A percentile compares a stretch with the other conserved stretches of the same genome.
These are phyloP conservation scores for Cytospora piceicola DNA, from an alignment of 2,329 filamentous ascomycete genomes.

Conservation along the genomic window DNA sequence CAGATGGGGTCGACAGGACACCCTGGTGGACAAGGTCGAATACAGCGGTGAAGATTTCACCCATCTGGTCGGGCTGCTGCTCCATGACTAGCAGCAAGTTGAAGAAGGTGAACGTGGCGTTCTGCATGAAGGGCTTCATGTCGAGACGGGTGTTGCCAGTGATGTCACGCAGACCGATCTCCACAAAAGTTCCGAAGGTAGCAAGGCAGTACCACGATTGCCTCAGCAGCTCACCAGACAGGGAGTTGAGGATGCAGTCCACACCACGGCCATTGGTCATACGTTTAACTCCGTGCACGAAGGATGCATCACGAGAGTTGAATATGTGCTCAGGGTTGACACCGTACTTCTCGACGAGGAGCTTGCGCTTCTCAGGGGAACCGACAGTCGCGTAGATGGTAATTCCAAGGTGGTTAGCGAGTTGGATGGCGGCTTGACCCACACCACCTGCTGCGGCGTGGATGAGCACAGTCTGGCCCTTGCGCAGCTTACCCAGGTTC, in stretches of 20 bases:
- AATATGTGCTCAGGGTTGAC: slow-evolving; percentile 40
- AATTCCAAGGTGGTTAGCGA: slow-evolving; percentile 30
- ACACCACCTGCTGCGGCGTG: slow-evolving; percentile 37
- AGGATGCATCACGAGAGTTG: slow-evolving; percentile 35
- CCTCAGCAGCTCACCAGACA: slow-evolving; percentile 32
- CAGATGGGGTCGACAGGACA: slow-evolving; percentile 20
- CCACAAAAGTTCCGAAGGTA: slow-evolving; percentile 26
- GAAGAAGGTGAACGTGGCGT: slow-evolving; percentile 7
- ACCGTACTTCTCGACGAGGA: slow-evolving; percentile 36
- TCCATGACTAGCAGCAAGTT: slow-evolving; percentile 25
- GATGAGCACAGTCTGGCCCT: slow-evolving; percentile 36
- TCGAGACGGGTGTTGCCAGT: slow-evolving; percentile 28
- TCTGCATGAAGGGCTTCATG: slow-evolving; percentile 34
- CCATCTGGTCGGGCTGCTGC: slow-evolving; percentile 26
- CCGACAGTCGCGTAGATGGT: slow-evolving; percentile 41
- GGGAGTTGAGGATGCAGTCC: slow-evolving; percentile 34
- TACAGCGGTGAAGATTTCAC: slow-evolving; percentile 22
- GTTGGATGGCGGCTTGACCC: slow-evolving; percentile 33
- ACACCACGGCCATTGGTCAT: slow-evolving; percentile 34
- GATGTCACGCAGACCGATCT: slow-evolving; percentile 39
- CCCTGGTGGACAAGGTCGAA: slow-evolving; percentile 26
- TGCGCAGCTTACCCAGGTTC: slow-evolving; percentile 36
- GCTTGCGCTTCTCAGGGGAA: slow-evolving; percentile 35
- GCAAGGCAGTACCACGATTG: slow-evolving; percentile 27
- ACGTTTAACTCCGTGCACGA: slow-evolving; percentile 33